Evolutionary conservation across 2,329 filamentous ascomycete genomes (phyloP), one percentile per base, ranked within the genome.

Genomic region (Leptographium galeiforme): DNA sequence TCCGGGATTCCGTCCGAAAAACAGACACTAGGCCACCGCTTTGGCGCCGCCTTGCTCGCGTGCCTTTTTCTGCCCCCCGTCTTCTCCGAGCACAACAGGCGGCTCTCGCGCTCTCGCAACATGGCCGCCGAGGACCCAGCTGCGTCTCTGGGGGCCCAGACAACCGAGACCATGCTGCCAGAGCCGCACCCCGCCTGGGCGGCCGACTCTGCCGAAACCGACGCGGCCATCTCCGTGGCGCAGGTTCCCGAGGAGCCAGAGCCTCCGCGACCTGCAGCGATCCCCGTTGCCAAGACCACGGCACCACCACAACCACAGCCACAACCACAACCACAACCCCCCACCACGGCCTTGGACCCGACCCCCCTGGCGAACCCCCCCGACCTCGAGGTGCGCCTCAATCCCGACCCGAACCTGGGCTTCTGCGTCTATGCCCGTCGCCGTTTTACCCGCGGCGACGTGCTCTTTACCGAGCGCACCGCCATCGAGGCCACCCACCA

Each of bases 371-470:
- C 41, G 32, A 25, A 12, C 45, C 14, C 16, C 36, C 38, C 44
- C 40, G 53, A 49, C 39, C 48, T 59, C 6, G 41, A 54, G 48
- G 55, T 59, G 25, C 53, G 58, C 18, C 53, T 56, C 48, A 55
- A 56, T 52, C 32, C 48, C 38, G 47, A 58, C 56, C 50, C 57
- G 1, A 38, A 49, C 16, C 51, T 67, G 7, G 64, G 64, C 48
- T 63, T 63, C 48, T 62, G 63, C 48, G 59, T 67, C 49, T 65
- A 62, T 50, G 63, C 65, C 8, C 55, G 59, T n/a, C 58, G 59
- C 18, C 48, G 58, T 52, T 58, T 63, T 34, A 33, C 33, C 4
- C 48, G 55, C 13, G 59, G 58, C 25, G 61, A 65, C 33, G 56
- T 58, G 46, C 57, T 66, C 50, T 64, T 62, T 51, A 53, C 59